Evolutionary conservation across 129 eudicot genomes (phyloP), one percentile per base, ranked within the genome.

Genomic region (Logfia minima): DNA sequence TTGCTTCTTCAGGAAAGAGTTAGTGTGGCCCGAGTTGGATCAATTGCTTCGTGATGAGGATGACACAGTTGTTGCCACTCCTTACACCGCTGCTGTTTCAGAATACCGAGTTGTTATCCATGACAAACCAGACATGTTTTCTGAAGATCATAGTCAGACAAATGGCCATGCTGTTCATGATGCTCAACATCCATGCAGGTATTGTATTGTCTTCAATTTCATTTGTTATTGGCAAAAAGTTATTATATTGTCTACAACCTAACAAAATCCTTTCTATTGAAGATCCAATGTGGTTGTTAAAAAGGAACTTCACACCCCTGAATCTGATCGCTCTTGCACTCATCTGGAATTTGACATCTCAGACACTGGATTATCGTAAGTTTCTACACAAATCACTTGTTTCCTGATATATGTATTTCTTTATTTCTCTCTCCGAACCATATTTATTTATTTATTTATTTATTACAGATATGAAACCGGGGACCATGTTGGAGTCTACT

Each of bases 111-210:
- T 91, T 72, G 93, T 87, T 23, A 75, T 79, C 62, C 93, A 89
- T 86, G 93, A 94, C 28, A 76, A 70, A 69, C 37, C 80, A 0
- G 91, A 90, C 62, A 58, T 71, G 21, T 69, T 73, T 24, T 16
- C 67, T 23, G 71, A 76, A 58, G 86, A 83, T 52, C 78, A 77
- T 19, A 84, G 39, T 77, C 85, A 80, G 9, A 81, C 92, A 77
- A 93, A 91, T 80, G 97, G 96, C 4, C 88, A 89, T 82, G 72
- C 90, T 53, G 88, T 86, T 8, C 82, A 84, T 86, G 99, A 94
- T 85, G 88, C 99, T 73, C 99, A 94, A 73, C 99, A 94, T 81
- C 99, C 99, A 59, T 86, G 89, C 96, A 90, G 98, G 98, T 93
- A 81, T 8, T 35, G 45, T 39, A 51, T 28, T 19, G 1, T 71